Evolutionary conservation across 441 rosid genomes (phyloP).

Genomic region (Melastoma candidum): DNA sequence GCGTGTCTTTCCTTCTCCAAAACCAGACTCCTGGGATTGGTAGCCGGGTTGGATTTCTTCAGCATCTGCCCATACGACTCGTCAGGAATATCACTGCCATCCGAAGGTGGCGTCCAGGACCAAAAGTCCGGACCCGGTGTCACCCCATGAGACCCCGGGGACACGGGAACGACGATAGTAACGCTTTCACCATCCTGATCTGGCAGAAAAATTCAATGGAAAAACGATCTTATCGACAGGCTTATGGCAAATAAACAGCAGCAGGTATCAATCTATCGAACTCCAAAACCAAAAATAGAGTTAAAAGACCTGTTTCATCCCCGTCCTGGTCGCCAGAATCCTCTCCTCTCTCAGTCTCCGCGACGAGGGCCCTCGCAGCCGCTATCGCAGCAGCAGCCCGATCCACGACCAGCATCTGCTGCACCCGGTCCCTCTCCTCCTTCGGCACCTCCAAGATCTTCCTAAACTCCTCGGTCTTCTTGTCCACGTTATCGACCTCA

Average conservation of each 20-base stretch:
- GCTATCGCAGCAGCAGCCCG: slow-evolving; percentile 77
- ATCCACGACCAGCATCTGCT: slow-evolving; percentile 75
- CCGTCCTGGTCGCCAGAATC: neutral
- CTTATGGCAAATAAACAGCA: neutral
- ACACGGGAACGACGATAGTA: slow-evolving; percentile 21
- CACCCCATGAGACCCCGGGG: slow-evolving; percentile 34
- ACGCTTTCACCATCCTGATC: slow-evolving; percentile 34
- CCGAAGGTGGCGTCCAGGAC: slow-evolving; percentile 79
- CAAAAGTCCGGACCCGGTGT: slow-evolving; percentile 97
- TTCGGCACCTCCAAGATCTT: slow-evolving; percentile 58
- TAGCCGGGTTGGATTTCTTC: slow-evolving; percentile 23
- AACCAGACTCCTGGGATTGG: slow-evolving; percentile 31
- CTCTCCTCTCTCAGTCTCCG: slow-evolving; percentile 23
- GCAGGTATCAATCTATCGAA: neutral
- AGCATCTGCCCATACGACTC: slow-evolving; percentile 21
- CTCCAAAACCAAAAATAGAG: neutral
- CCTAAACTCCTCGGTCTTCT: slow-evolving; percentile 68
- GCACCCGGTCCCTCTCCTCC: slow-evolving; percentile 80
- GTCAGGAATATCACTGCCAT: slow-evolving; percentile 18
- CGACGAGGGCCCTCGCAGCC: slow-evolving; percentile 56
- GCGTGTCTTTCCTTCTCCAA: slow-evolving; percentile 45
- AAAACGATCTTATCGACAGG: neutral
- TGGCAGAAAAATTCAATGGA: slow-evolving; percentile 15
- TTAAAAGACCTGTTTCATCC: neutral
- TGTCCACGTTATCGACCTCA: slow-evolving; percentile 30